Evolutionary conservation across 768 basidiomycete genomes (phyloP).

Genomic region (Xerocomellus chrysenteron): DNA sequence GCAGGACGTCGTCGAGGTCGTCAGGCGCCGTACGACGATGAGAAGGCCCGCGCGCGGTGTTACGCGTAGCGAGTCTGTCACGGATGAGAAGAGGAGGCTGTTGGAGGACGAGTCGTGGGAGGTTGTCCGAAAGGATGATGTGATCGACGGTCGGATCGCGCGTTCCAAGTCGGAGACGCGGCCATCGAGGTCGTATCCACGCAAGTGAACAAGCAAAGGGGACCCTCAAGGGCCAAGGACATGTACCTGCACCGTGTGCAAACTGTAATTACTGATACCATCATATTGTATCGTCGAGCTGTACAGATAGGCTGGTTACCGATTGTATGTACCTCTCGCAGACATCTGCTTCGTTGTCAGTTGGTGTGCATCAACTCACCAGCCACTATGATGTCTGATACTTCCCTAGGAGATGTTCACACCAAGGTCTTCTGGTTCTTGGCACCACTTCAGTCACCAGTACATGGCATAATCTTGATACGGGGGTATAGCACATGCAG

Average conservation of each 20-base stretch:
- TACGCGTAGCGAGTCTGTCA: constrained; percentile 10
- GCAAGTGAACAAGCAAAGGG: constrained; percentile 9
- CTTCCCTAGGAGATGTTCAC: neutral
- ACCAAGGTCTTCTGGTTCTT: too few relatives aligned
- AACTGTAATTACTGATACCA: neutral
- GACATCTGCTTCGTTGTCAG: neutral
- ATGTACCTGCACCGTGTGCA: neutral
- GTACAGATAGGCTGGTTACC: constrained; percentile 3
- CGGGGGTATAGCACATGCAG: too few relatives aligned
- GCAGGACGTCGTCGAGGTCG: constrained; percentile 34
- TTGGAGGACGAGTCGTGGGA: constrained; percentile 22
- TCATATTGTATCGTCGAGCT: constrained; percentile 1
- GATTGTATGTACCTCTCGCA: neutral
- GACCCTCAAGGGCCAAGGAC: neutral
- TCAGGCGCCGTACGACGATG: constrained; percentile 22
- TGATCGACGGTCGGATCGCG: constrained; percentile 1
- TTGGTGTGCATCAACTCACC: too few relatives aligned
- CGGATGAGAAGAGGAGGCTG: constrained; percentile 20
- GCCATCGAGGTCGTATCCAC: constrained; percentile 17
- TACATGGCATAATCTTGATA: too few relatives aligned
- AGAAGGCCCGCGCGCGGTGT: neutral
- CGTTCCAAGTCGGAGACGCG: constrained; percentile 30
- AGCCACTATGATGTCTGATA: too few relatives aligned
- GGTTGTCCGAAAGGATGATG: constrained; percentile 12
- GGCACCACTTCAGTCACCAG: too few relatives aligned